Percentiles rank a stretch among this genome's conserved stretches.
These are phyloP conservation scores for Penicillium nucicola DNA, from an alignment of 495 filamentous ascomycete species.

Conservation along the genomic window DNA sequence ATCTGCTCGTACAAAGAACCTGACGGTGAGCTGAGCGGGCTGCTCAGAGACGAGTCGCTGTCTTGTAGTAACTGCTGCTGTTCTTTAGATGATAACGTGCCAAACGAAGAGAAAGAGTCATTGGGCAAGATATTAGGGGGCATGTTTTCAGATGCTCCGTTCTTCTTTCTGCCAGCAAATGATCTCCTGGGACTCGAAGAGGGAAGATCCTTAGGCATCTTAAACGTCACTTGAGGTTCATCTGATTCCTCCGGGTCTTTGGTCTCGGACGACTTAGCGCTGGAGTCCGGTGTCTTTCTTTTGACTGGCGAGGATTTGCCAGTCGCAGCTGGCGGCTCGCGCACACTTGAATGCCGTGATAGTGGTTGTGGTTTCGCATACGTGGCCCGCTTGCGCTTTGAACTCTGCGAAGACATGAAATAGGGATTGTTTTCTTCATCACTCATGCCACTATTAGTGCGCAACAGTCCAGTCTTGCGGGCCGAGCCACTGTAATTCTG, in stretches of 20 bases:
- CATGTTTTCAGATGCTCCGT: conserved; percentile 7
- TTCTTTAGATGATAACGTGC: conserved; percentile 8
- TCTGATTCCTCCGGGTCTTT: conserved; percentile 12
- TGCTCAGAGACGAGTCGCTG: conserved; percentile 14
- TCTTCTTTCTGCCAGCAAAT: not conserved
- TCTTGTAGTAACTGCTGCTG: not conserved
- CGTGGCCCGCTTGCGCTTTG: not conserved
- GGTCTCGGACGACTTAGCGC: not conserved
- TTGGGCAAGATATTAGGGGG: conserved; percentile 15
- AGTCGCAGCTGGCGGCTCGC: conserved; percentile 12
- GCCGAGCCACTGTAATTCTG: conserved; percentile 3
- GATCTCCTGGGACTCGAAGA: conserved; percentile 14
- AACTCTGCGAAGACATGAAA: conserved; percentile 17
- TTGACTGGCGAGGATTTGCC: conserved; percentile 4
- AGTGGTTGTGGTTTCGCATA: not conserved
- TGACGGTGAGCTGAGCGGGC: conserved; percentile 3
- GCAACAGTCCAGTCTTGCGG: not conserved
- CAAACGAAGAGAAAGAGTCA: conserved; percentile 18
- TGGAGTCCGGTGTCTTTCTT: not conserved
- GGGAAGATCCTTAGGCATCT: conserved; percentile 26
- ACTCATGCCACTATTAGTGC: conserved; percentile 5
- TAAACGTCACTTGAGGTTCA: conserved; percentile 19
- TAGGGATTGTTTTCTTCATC: conserved; percentile 12
- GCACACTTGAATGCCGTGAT: conserved; percentile 9
- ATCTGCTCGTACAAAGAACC: not conserved